Base-by-base conservation (phyloP, 164 flowering plant species). In the Cinnamomum chago region DNA sequence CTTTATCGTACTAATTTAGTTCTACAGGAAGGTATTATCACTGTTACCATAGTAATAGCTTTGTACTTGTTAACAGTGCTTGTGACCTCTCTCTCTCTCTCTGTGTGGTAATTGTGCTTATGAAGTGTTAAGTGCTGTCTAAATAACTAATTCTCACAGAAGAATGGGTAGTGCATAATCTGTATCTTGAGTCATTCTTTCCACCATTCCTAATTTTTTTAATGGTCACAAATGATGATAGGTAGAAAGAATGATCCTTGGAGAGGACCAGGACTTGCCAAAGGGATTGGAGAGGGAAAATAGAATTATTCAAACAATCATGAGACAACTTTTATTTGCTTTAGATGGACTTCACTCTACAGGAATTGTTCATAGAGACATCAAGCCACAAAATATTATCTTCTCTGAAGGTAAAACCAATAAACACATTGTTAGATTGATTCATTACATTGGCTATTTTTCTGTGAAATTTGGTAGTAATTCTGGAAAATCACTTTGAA, bases 341-440 rank as follows among this genome's bases (percentile, higher is more conserved):
- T 75, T 95, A 80, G 99, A 95, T 84, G 90, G 97, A 67, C 97
- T 95, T 74, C 99, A 95, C 82, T 93, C 99, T 50, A 92, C 98
- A 14, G 98, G 99, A 62, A 95, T 95, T 82, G 97, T 95, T 72
- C 98, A 92, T 68, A 86, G 99, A 82, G 99, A 95, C 78, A 89
- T 95, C 33, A 95, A 95, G 80, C 99, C 99, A 72, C 99, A 95
- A 72, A 95, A 95, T 75, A 75, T 95, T 73, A 90, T 95, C 72
- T 95, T 90, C 82, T 95, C 99, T 28, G 93, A 95, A 91, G 99
- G 99, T 90, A 77, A 72, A 22, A 51, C 50, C 55, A 23, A 17
- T 73, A 74, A 65, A 3, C 14, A 10, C 14, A 62, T n/a, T 68
- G 3, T 72, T 33, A 67, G 65, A 70, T 47, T 18, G 30, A 73